Conservation (phyloP, 441 rosid genomes). For the Metrosideros polymorpha region DNA sequence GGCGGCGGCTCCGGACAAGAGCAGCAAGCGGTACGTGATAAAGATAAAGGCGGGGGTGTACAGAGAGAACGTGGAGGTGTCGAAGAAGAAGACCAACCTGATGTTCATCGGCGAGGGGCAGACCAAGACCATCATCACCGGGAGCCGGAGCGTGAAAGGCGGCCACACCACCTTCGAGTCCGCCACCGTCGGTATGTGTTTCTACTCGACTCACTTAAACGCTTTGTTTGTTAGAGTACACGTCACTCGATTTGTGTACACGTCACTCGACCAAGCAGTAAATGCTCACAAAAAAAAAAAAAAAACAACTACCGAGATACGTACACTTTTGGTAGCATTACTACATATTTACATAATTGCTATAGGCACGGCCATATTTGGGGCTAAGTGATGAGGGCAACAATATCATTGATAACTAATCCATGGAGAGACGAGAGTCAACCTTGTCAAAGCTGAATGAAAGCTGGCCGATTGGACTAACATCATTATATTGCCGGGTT, state of each 20-base stretch:
- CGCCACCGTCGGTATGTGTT: slow-evolving; percentile 15
- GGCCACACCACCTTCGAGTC: slow-evolving; percentile 18
- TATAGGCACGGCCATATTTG: neutral
- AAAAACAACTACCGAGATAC: neutral
- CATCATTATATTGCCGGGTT: neutral
- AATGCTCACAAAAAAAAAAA: neutral
- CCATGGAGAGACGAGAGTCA: no score
- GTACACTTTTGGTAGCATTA: neutral
- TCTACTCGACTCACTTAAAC: neutral
- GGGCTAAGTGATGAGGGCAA: neutral
- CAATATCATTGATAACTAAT: neutral
- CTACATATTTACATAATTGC: no score
- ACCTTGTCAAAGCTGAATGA: neutral
- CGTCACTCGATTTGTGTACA: neutral
- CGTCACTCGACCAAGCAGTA: neutral
- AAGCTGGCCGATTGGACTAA: neutral
- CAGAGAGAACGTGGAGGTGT: slow-evolving; percentile 16
- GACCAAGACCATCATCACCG: slow-evolving; percentile 16
- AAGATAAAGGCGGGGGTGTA: slow-evolving; percentile 19
- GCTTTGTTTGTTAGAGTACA: neutral
- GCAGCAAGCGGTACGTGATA: slow-evolving; percentile 8
- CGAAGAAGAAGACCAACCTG: slow-evolving; percentile 15
- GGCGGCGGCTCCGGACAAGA: slow-evolving; percentile 10
- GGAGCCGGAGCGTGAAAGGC: slow-evolving; percentile 17
- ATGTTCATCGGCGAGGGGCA: slow-evolving; percentile 23